Evolutionary conservation across 345 rosid genomes (phyloP), one percentile per base, ranked within the genome.

Genomic region (Euphorbia pulcherrima): DNA sequence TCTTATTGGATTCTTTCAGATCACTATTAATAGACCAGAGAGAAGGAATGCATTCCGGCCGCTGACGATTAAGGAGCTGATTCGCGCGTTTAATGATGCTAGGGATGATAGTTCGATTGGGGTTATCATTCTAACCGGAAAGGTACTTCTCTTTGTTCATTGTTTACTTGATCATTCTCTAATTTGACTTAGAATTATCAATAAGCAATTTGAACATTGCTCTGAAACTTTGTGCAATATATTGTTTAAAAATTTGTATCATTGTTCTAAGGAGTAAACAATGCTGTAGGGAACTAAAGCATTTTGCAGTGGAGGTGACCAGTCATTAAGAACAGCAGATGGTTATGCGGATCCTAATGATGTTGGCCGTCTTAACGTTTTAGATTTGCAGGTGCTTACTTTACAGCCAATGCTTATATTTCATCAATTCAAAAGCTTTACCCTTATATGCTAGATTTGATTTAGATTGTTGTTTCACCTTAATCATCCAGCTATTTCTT

Each of bases 261-360:
- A n/a, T 33, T 3, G 2, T 21, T 74, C 62, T 55, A 73, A 28
- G 58, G 52, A 52, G 37, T 3, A 37, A 17, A 61, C 67, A 35
- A 33, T 73, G 62, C n/a, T 75, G 48, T 53, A 93, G 98, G 97
- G 98, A 75, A 90, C 88, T 21, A 72, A 86, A 63, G 99, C 99
- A 52, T 90, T 91, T 79, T 89, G 97, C 56, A 89, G 97, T 60
- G 92, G 99, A 16, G 97, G 99, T 28, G 97, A 94, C 70, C 99
- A 89, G 76, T 81, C 89, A 1, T 53, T 94, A 83, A 82, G 92
- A 83, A 86, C 84, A 7, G 65, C 72, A 59, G 88, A 83, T 33
- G 97, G 97, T 52, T 91, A 90, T 76, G 92, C 96, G 70, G 97
- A 91, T 78, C 74, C 82, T 13, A 77, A 82, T 14, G 81, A 86